Evolutionary conservation across 1,139 yeast species (phyloP).

Genomic region (Debaryomyces subglobosus): DNA sequence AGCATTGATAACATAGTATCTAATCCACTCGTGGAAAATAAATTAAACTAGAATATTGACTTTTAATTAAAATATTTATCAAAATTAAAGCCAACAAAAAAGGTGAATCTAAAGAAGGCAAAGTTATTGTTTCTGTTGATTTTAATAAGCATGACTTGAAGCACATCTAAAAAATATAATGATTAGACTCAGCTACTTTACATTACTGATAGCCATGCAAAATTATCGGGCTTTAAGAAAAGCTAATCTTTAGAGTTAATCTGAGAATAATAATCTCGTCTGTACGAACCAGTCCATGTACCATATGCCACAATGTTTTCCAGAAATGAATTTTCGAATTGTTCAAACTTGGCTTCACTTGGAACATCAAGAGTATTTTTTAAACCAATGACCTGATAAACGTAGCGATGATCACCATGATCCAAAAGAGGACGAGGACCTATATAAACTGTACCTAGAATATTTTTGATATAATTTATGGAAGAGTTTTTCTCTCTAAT

Average conservation of each 20-base stretch:
- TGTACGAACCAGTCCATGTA: neutral
- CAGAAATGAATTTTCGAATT: neutral
- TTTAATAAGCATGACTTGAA: too few relatives aligned
- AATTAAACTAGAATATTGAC: too few relatives aligned
- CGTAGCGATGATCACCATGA: constrained; percentile 3
- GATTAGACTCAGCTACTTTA: too few relatives aligned
- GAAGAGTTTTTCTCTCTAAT: neutral
- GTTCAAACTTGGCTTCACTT: neutral
- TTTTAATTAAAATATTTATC: too few relatives aligned
- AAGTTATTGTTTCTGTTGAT: too few relatives aligned
- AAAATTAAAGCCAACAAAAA: too few relatives aligned
- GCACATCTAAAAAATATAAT: too few relatives aligned
- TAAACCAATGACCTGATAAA: constrained; percentile 1
- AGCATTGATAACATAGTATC: too few relatives aligned
- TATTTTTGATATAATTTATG: neutral
- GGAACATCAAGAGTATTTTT: neutral
- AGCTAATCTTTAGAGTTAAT: neutral
- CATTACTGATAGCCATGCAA: too few relatives aligned
- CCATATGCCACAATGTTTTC: neutral
- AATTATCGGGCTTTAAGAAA: too few relatives aligned
- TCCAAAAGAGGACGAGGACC: constrained; percentile 1
- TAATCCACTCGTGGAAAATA: too few relatives aligned
- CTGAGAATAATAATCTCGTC: neutral
- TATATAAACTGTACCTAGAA: neutral
- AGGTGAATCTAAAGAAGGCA: too few relatives aligned